Evolutionary conservation across 768 basidiomycete species (phyloP).

Genomic region (Russula abietina): DNA sequence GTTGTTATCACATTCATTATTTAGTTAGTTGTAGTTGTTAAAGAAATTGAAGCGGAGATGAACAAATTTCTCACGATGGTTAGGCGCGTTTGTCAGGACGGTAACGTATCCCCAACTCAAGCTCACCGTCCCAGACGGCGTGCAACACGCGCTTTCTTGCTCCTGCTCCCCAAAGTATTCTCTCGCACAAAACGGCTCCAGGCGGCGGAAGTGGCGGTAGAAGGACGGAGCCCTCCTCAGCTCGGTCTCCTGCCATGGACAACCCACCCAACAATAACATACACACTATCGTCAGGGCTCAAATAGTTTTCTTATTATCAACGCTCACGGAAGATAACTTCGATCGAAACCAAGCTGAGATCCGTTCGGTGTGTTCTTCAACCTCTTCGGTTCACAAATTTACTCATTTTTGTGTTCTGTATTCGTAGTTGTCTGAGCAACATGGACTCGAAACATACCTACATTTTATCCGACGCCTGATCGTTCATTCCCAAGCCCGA

Average conservation of each 20-base stretch:
- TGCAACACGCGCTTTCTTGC: slow-evolving; percentile 23
- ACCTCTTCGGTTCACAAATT: slow-evolving; percentile 21
- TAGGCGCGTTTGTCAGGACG: slow-evolving; percentile 7
- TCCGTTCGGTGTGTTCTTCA: slow-evolving; percentile 73
- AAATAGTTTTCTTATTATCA: slow-evolving; percentile 95
- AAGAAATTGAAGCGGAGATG: slow-evolving; percentile 17
- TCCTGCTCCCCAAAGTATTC: slow-evolving; percentile 11
- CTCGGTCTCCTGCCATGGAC: slow-evolving; percentile 75
- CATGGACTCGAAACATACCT: slow-evolving; percentile 96
- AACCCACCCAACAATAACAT: slow-evolving; percentile 79
- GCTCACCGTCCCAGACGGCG: slow-evolving; percentile 26
- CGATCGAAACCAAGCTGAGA: slow-evolving; percentile 88
- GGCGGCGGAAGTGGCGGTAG: slow-evolving; percentile 34
- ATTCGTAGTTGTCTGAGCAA: slow-evolving; percentile 81
- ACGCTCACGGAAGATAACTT: slow-evolving; percentile 97
- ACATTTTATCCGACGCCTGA: slow-evolving; percentile 95
- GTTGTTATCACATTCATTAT: background rate
- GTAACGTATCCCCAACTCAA: slow-evolving; percentile 18
- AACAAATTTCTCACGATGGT: slow-evolving; percentile 3
- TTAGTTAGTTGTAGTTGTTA: background rate
- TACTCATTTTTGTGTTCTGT: slow-evolving; percentile 17
- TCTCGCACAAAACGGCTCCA: slow-evolving; percentile 34
- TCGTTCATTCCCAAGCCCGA: slow-evolving; percentile 77
- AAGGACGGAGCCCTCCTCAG: slow-evolving; percentile 35
- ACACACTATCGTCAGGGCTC: slow-evolving; percentile 90